phyloP scores from a whole-genome alignment of 768 basidiomycete genomes.

The Amanita pseudoporphyria region DNA sequence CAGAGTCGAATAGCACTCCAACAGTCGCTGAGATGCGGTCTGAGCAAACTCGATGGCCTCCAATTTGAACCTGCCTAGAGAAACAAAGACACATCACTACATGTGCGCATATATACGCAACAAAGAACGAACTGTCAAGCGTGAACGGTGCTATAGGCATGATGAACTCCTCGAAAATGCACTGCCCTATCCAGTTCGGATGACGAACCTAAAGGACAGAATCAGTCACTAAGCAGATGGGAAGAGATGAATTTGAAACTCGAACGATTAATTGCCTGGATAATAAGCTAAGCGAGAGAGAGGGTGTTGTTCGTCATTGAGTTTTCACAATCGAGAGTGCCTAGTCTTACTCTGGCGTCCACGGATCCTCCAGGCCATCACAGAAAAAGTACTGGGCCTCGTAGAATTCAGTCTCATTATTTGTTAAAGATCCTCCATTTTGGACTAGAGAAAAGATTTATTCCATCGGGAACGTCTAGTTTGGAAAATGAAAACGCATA shows the following conservation, averaged over 20 bases:
- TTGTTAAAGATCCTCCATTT: slow-evolving; percentile 27
- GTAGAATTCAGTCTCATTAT: slow-evolving; percentile 23
- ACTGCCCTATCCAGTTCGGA: slow-evolving; percentile 26
- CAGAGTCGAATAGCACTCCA: not conserved
- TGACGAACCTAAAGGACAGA: slow-evolving; percentile 23
- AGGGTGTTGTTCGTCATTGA: not conserved
- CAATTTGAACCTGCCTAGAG: slow-evolving; percentile 1
- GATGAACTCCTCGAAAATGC: slow-evolving; percentile 21
- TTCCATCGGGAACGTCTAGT: not conserved
- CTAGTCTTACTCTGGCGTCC: slow-evolving; percentile 23
- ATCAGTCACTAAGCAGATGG: not conserved
- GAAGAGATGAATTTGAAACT: not conserved
- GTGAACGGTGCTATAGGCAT: slow-evolving; percentile 29
- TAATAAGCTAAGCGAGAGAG: slow-evolving; percentile 1
- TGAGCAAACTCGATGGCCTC: not conserved
- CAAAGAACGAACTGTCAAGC: not conserved
- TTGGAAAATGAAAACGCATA: not conserved
- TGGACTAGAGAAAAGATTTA: slow-evolving; percentile 15
- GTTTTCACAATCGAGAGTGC: not conserved
- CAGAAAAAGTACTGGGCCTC: slow-evolving; percentile 29
- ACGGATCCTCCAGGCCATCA: slow-evolving; percentile 24
- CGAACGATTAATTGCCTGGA: slow-evolving; percentile 5
- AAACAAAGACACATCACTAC: not conserved
- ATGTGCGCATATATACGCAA: not conserved
- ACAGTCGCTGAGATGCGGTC: not conserved